Conservation (phyloP, 495 filamentous ascomycete species). For the Talaromyces adpressus region DNA sequence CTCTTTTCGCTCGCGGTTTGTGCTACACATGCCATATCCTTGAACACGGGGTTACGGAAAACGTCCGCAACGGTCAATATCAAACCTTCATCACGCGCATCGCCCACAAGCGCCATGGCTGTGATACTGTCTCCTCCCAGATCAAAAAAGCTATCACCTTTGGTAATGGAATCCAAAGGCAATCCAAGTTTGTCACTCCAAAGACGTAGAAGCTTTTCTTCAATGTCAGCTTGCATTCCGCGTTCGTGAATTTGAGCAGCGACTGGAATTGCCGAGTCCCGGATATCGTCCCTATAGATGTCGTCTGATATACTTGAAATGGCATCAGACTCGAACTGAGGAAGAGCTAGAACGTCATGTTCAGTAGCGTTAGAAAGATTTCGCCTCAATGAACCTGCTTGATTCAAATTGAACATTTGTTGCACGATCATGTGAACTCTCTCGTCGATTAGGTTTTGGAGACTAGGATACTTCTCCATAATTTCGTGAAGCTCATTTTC, state of each 20-base stretch:
- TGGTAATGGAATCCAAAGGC: constrained; percentile 28
- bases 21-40: constrained; percentile 36
- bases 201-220: constrained; percentile 34
- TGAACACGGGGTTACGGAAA: constrained; percentile 39
- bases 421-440: constrained; percentile 34
- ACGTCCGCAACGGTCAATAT: constrained; percentile 50
- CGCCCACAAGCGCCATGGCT: constrained; percentile 62
- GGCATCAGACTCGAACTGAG: constrained; percentile 6
- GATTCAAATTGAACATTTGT: constrained; percentile 22
- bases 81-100: constrained; percentile 45
- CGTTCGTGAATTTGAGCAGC: constrained; percentile 8
- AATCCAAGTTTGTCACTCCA: constrained; percentile 41
- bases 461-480: constrained; percentile 18
- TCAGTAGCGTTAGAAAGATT: neutral
- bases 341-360: neutral
- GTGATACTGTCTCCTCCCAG: constrained; percentile 51
- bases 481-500: constrained; percentile 10
- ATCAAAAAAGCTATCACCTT: constrained; percentile 42
- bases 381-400: neutral
- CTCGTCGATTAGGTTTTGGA: constrained; percentile 33
- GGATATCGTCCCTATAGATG: constrained; percentile 3
- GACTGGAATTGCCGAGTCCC: neutral
- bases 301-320: constrained; percentile 4
- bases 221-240: constrained; percentile 17
- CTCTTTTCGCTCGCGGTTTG: constrained; percentile 16